phyloP scores from a whole-genome alignment of 2,329 filamentous ascomycete species.

The Epicoccum sorghinum region DNA sequence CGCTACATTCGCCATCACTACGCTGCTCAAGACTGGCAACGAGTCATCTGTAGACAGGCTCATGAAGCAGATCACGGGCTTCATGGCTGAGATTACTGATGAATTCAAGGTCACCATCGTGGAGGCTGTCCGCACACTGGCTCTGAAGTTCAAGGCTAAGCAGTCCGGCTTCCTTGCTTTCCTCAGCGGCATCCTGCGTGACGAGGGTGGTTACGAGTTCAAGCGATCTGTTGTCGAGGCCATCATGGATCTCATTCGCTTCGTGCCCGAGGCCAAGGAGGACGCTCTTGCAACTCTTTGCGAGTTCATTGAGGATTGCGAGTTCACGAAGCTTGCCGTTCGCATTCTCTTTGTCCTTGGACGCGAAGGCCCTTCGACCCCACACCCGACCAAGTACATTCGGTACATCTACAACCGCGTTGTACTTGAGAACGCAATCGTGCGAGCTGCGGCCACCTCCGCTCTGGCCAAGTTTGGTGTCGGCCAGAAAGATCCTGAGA shows the following conservation, averaged over 20 bases:
- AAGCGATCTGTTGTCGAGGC: slow-evolving; percentile 97
- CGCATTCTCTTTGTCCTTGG: slow-evolving; percentile 93
- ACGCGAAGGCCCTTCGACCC: slow-evolving; percentile 91
- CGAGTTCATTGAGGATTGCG: slow-evolving; percentile 99
- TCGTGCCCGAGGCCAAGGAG: slow-evolving; percentile 85
- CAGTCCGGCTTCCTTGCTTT: slow-evolving; percentile 98
- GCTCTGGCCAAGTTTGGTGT: slow-evolving; percentile 97
- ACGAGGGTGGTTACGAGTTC: slow-evolving; percentile 98
- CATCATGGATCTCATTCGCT: slow-evolving; percentile 99
- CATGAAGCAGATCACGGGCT: slow-evolving; percentile 97
- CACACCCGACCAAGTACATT: slow-evolving; percentile 97
- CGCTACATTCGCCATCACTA: slow-evolving; percentile 97
- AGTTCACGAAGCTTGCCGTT: slow-evolving; percentile 97
- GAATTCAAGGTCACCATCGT: slow-evolving; percentile 99
- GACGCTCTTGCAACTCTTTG: slow-evolving; percentile 91
- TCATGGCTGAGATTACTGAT: slow-evolving; percentile 99
- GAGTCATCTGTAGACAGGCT: slow-evolving; percentile 94
- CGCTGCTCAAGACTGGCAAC: slow-evolving; percentile 96
- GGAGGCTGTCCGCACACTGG: slow-evolving; percentile 94
- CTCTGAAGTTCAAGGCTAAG: slow-evolving; percentile 97
- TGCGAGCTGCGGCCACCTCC: slow-evolving; percentile 92
- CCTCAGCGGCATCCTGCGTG: slow-evolving; percentile 92
- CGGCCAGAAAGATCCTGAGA: slow-evolving; percentile 89
- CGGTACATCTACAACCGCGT: slow-evolving; percentile 99
- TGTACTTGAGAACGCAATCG: slow-evolving; percentile 94